Base-by-base conservation (phyloP, 768 basidiomycete species). In the Psilocybe cyanescens region DNA sequence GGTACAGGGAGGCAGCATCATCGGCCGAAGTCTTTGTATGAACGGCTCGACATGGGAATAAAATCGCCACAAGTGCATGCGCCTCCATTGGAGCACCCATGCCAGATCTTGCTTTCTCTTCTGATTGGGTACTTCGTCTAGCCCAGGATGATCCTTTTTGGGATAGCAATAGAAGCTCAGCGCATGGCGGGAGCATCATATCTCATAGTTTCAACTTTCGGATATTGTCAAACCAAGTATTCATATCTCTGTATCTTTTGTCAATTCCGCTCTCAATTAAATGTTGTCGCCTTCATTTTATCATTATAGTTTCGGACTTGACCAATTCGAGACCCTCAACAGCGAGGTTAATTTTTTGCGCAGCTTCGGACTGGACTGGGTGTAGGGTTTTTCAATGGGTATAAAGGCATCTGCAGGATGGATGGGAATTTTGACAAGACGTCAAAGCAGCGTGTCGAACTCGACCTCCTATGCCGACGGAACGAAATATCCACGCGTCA, bases 41-140 rank as follows among this genome's bases (percentile, higher is more conserved):
- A 54, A 55, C 33, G 54, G 28, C 44, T 44, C 48, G 29, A 56
- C 55, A 44, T 51, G 60, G 48, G 55, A 50, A 41, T n/a, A 31
- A 30, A 52, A 28, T 37, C 16, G 53, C 31, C 39, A 54, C 28
- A n/a, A 8, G 5, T 11, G 24, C 29, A 37, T 50, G 55, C 55
- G 60, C 39, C 45, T 47, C 44, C 5, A 14, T 31, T 33, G 9
- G 31, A 51, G 50, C 30, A 51, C 14, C 7, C 30, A 51, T 51
- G 16, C 30, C 50, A 29, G 3, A 31, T 12, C 8, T 16, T 51
- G n/a, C 50, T 29, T 30, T 51, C 14, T 11, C 30, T 8, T 51
- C 30, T 51, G 50, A 51, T 51, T 9, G 50, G 30, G 7, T 51
- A n/a, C 14, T 19, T 12, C 16, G 9, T 28, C 30, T 30, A 49